These are phyloP conservation scores for Ascosphaera apis DNA, from an alignment of 2,329 filamentous ascomycete genomes.

Conservation along the genomic window DNA sequence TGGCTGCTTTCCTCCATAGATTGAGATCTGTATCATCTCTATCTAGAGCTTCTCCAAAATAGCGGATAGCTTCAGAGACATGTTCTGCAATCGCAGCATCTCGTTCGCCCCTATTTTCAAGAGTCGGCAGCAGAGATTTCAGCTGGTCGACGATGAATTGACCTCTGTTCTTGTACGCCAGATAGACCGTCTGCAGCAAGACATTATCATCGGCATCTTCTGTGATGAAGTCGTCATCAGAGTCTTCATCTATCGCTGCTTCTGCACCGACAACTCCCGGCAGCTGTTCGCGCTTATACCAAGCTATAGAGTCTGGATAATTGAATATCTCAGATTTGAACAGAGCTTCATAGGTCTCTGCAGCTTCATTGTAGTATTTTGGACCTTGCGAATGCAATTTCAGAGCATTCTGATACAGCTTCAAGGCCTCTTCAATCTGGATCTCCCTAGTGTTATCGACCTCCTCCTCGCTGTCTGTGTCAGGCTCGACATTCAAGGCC, in stretches of 20 bases:
- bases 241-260: conserved; percentile 24
- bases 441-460: conserved; percentile 89
- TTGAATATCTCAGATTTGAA: conserved; percentile 87
- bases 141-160: conserved; percentile 69
- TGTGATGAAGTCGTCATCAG: conserved; percentile 7
- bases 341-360: conserved; percentile 58
- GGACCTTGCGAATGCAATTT: conserved; percentile 80
- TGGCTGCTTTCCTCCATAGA: conserved; percentile 37
- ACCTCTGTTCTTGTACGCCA: conserved; percentile 88
- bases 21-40: conserved; percentile 42
- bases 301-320: conserved; percentile 67
- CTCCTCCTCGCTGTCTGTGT: conserved; percentile 75
- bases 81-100: conserved; percentile 10
- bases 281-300: conserved; percentile 49
- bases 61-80: conserved; percentile 22
- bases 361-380: conserved; percentile 49
- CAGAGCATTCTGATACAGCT: conserved; percentile 75
- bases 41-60: conserved; percentile 39
- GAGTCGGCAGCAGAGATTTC: conserved; percentile 24
- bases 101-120: conserved; percentile 3
- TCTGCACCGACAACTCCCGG: conserved; percentile 16
- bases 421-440: conserved; percentile 90
- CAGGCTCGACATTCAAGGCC: conserved; percentile 82
- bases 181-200: conserved; percentile 68
- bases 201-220: conserved; percentile 35